phyloP scores from a whole-genome alignment of 176 grass and related monocot species.

The Ampelocalamus luodianensis region DNA sequence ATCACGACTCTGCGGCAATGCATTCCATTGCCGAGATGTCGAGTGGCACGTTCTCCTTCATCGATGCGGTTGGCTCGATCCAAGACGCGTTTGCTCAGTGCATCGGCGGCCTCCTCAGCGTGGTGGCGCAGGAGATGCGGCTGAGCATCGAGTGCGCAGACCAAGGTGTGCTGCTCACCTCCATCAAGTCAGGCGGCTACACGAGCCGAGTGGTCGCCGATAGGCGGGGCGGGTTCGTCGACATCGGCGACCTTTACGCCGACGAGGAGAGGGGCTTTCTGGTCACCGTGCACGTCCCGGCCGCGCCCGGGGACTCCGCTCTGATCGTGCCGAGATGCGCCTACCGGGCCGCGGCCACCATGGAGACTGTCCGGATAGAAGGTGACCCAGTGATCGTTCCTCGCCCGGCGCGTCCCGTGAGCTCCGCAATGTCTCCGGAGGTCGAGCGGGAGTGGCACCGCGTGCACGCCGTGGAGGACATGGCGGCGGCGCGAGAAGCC shows the following conservation, averaged over 20 bases:
- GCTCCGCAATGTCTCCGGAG: slow-evolving; percentile 37
- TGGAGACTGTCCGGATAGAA: slow-evolving; percentile 36
- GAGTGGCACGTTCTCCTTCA: slow-evolving; percentile 75
- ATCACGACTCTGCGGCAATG: slow-evolving; percentile 66
- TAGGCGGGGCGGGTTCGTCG: slow-evolving; percentile 43
- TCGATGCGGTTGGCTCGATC: slow-evolving; percentile 57
- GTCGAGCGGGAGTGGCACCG: slow-evolving; percentile 60
- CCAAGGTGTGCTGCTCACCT: slow-evolving; percentile 47
- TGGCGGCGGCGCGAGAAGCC: slow-evolving; percentile 42
- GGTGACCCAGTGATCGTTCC: slow-evolving; percentile 36
- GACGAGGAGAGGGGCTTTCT: slow-evolving; percentile 82
- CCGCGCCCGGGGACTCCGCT: not conserved
- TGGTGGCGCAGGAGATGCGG: slow-evolving; percentile 58
- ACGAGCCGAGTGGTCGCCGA: slow-evolving; percentile 36
- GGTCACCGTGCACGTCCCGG: slow-evolving; percentile 54
- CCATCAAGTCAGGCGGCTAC: slow-evolving; percentile 67
- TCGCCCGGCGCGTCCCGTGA: slow-evolving; percentile 27
- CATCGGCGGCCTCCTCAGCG: slow-evolving; percentile 70
- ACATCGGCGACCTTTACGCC: slow-evolving; percentile 71
- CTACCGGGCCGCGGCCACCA: slow-evolving; percentile 58
- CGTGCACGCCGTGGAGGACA: slow-evolving; percentile 44
- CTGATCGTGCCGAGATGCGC: slow-evolving; percentile 53
- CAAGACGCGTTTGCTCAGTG: slow-evolving; percentile 76
- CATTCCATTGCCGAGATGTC: slow-evolving; percentile 56
- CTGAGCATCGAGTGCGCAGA: slow-evolving; percentile 54